Base-by-base conservation (phyloP, 768 basidiomycete genomes). In the Pholiota microspora region DNA sequence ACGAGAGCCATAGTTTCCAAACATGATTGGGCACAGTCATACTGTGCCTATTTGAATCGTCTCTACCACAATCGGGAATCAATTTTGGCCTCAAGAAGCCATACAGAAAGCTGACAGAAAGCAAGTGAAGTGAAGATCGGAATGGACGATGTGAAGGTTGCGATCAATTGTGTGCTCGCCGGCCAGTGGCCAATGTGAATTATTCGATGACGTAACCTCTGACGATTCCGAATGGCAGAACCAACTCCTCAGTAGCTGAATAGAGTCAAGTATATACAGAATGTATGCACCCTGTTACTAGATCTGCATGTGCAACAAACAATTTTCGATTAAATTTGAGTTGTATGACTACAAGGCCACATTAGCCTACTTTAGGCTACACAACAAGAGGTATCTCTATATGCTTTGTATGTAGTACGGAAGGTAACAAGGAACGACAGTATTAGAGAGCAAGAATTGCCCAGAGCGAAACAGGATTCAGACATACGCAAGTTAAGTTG, bases 1-100 rank as follows among this genome's bases (percentile, higher is more conserved):
- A 70, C 42, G 62, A 53, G 38, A 75, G 59, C 66, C 67, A 70
- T 40, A 58, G 16, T 28, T 55, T 38, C 28, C 66, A 60, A 63
- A 51, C 62, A 53, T 34, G 59, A 51, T 18, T 29, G 7, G 28
- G 8, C 51, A 51, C 44, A 28, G 16, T 28, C n/a, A 16, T 10
- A 31, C 29, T 31, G 29, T 12, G 7, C 6, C 29, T 12, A 31
- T 31, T 31, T 12, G 29, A 31, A 31, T 31, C 29, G 29, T 6
- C 12, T 6, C 12, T 12, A 31, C 29, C 12, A 31, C 29, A 31
- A 12, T 31, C 12, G 35, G 13, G n/a, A 36, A 16, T 15, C n/a
- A 36, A 4, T 36, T 36, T 18, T 36, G 18, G n/a, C 21, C 28
- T 6, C n/a, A 27, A 18, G 3, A 15, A 27, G 31, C 18, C 16